Evolutionary conservation across 73 alveolate genomes (phyloP).

Genomic region (Paramecium biaurelia): DNA sequence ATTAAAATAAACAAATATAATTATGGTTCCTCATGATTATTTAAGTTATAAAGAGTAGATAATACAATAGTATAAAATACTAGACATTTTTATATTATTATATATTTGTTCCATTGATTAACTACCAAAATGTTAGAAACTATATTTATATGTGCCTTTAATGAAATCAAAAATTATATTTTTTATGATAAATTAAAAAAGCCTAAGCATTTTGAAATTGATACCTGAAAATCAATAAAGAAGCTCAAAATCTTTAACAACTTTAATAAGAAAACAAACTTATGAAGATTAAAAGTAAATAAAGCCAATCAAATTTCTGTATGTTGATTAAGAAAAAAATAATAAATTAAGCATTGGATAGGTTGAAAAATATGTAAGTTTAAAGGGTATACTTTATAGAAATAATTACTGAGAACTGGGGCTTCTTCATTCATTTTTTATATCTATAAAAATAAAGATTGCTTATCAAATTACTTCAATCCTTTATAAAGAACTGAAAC

Average conservation of each 20-base stretch:
- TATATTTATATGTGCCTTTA: no score
- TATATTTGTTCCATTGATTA: neutral
- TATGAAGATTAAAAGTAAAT: neutral
- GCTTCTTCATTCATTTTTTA: neutral
- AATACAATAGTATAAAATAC: neutral
- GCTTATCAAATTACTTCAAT: neutral
- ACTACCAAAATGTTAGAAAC: neutral
- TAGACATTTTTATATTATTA: no score
- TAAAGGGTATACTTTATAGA: neutral
- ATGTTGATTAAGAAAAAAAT: neutral
- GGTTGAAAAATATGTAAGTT: neutral
- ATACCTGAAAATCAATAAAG: neutral
- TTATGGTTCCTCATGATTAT: neutral
- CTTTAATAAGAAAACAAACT: neutral
- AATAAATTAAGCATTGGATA: neutral
- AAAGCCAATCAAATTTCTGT: neutral
- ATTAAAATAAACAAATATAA: neutral
- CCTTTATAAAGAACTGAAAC: neutral
- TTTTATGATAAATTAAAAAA: neutral
- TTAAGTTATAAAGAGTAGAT: neutral
- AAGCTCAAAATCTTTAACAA: neutral
- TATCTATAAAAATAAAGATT: neutral
- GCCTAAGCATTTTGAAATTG: neutral
- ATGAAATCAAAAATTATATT: neutral
- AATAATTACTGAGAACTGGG: neutral